Evolutionary conservation across 257 asterid species (phyloP), one percentile per base, ranked within the genome.

Genomic region (Ophiorrhiza pumila): DNA sequence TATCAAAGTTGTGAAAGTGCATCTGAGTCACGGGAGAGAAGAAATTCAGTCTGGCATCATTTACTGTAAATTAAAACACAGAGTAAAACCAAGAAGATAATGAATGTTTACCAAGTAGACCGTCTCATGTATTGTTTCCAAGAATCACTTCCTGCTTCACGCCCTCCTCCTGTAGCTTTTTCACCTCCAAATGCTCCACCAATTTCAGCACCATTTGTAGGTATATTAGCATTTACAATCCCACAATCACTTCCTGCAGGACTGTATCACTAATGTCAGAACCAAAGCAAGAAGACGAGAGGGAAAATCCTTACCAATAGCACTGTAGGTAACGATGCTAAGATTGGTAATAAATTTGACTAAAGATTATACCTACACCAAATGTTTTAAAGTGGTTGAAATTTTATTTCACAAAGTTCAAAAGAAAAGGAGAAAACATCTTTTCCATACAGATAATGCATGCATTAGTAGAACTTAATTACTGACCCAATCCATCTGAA

Each of bases 131-230:
- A 95, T 73, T 92, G 99, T 75, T 95, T 95, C 99, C 98, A 95
- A 31, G 99, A 95, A 82, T 95, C 99, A 61, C 99, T 95, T 70
- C 99, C 99, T 22, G 99, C 99, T 83, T 95, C 99, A 55, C 99
- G 92, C 52, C 99, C 98, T 58, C 99, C 99, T 32, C 98, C 97
- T 0, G 98, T 95, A 42, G 97, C 99, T 71, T 95, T 95, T 83
- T 95, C 99, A 31, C 98, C 98, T 5, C 99, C 99, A 85, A 92
- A 95, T 74, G 99, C 99, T 35, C 99, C 99, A 5, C 99, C 99
- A 41, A 95, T 95, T 74, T 95, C 99, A 57, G 99, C 99, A 50
- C 97, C 99, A 43, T 95, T 95, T 34, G 99, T 95, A 18, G 99
- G 99, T 74, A 95, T 89, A 61, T 95, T 95, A 7, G 87, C 97